Conservation (phyloP, 805 yeast species). For the Metschnikowia baotianmanensis region DNA sequence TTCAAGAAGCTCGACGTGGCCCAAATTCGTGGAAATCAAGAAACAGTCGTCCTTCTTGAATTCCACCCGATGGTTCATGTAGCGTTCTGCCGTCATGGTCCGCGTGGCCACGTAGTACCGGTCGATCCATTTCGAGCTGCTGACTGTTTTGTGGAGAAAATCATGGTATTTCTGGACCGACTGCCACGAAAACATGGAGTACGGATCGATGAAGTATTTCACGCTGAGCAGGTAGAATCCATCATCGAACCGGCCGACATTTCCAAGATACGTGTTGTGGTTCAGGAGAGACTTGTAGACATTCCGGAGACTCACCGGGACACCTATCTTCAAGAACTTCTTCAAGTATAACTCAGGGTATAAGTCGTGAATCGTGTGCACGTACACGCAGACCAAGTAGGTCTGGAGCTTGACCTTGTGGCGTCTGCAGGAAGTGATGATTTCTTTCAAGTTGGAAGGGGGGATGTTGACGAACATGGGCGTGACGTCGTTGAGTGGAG, state of each 20-base stretch:
- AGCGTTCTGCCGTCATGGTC: slow-evolving; percentile 10
- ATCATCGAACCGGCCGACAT: slow-evolving; percentile 9
- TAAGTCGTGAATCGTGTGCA: slow-evolving; percentile 8
- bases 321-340: slow-evolving; percentile 8
- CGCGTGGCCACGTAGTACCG: slow-evolving; percentile 10
- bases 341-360: slow-evolving; percentile 5
- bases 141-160: slow-evolving; percentile 7
- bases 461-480: slow-evolving; percentile 8
- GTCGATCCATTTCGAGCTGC: slow-evolving; percentile 8
- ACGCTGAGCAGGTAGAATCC: slow-evolving; percentile 9
- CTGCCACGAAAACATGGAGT: slow-evolving; percentile 7
- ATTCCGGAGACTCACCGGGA: slow-evolving; percentile 11
- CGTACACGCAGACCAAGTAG: slow-evolving; percentile 8
- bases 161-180: slow-evolving; percentile 9
- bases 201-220: slow-evolving; percentile 7
- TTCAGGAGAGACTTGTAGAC: slow-evolving; percentile 1
- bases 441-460: background rate
- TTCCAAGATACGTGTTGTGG: slow-evolving; percentile 8
- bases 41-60: slow-evolving; percentile 9
- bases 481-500: slow-evolving; percentile 6
- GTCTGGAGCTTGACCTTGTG: slow-evolving; percentile 9
- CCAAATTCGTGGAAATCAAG: slow-evolving; percentile 10
- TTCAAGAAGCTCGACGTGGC: slow-evolving; percentile 7
- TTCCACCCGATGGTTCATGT: slow-evolving; percentile 5
- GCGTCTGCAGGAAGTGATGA: slow-evolving; percentile 4